A percentile compares a stretch with the other conserved stretches of the same genome.
These are phyloP conservation scores for Lactifluus subvellereus DNA, from an alignment of 768 basidiomycete genomes.

Conservation along the genomic window DNA sequence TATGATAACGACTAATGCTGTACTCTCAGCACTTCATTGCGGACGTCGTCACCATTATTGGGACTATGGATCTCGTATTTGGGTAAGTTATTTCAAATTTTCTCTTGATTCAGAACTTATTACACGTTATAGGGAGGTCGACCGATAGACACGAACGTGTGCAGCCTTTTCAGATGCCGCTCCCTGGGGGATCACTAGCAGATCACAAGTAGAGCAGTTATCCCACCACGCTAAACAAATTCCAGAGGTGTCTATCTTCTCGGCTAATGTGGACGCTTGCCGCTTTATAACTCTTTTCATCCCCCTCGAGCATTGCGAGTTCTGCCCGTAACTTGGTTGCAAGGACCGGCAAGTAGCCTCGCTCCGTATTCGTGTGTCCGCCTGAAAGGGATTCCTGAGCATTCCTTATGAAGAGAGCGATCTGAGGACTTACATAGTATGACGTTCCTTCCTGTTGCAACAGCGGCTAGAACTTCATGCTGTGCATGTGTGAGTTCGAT, in stretches of 20 bases:
- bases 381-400: slow-evolving; percentile 38
- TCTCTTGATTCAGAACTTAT: background rate
- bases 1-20: slow-evolving; percentile 14
- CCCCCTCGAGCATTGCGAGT: slow-evolving; percentile 39
- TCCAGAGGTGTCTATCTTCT: slow-evolving; percentile 69
- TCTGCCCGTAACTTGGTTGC: slow-evolving; percentile 55
- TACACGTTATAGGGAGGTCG: slow-evolving; percentile 37
- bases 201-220: slow-evolving; percentile 2
- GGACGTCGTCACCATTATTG: slow-evolving; percentile 94
- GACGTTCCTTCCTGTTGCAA: slow-evolving; percentile 71
- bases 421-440: slow-evolving; percentile 61
- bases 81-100: slow-evolving; percentile 52
- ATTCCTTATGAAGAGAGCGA: background rate
- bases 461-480: slow-evolving; percentile 84
- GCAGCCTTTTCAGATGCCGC: background rate
- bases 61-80: slow-evolving; percentile 98
- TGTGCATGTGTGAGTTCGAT: slow-evolving; percentile 31
- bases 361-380: slow-evolving; percentile 93
- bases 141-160: slow-evolving; percentile 39
- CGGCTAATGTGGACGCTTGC: slow-evolving; percentile 66
- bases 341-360: slow-evolving; percentile 80
- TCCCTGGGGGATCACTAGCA: background rate
- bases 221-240: slow-evolving; percentile 42
- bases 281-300: slow-evolving; percentile 27
- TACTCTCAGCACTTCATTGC: slow-evolving; percentile 73